A percentile compares a stretch with the other conserved stretches of the same genome.
Evolutionary conservation across 371 early-diverging fungal species (phyloP).

Genomic region (Batrachochytrium dendrobatidis): DNA sequence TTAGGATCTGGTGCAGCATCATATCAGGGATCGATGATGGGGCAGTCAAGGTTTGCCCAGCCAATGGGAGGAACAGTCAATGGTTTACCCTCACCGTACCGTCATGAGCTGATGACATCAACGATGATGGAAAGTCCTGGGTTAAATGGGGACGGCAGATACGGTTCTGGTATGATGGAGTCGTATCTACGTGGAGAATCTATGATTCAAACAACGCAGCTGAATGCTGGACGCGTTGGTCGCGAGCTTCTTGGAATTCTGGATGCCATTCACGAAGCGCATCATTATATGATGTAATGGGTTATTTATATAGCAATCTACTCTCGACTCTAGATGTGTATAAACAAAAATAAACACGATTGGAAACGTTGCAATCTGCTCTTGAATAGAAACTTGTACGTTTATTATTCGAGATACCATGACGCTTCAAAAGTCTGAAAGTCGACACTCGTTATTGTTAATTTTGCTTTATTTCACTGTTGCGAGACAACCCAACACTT

Average conservation of each 20-base stretch:
- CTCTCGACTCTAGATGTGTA: constrained; percentile 6
- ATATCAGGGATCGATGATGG: constrained; percentile 5
- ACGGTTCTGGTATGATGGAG: not conserved
- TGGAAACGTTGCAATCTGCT: too few relatives aligned
- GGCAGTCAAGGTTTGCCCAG: not conserved
- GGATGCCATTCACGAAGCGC: constrained; percentile 29
- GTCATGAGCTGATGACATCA: not conserved
- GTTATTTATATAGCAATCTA: constrained; percentile 8
- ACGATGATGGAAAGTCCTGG: not conserved
- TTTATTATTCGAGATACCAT: too few relatives aligned
- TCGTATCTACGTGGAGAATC: constrained; percentile 14
- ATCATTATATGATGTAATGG: too few relatives aligned
- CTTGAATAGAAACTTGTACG: too few relatives aligned
- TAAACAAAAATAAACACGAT: too few relatives aligned
- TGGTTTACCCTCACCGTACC: constrained; percentile 4
- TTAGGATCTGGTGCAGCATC: not conserved
- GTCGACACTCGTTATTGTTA: too few relatives aligned
- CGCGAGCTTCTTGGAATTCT: constrained; percentile 29
- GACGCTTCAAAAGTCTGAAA: too few relatives aligned
- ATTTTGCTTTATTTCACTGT: too few relatives aligned
- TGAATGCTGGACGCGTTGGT: constrained; percentile 12
- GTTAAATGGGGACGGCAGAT: not conserved
- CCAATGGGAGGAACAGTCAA: not conserved
- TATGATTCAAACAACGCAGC: constrained; percentile 14
- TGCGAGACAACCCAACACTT: too few relatives aligned